Percentiles rank a stretch among this genome's conserved stretches.
Evolutionary conservation across 108 stramenopile species (phyloP).

Genomic region (Stephanodiscus triporus): DNA sequence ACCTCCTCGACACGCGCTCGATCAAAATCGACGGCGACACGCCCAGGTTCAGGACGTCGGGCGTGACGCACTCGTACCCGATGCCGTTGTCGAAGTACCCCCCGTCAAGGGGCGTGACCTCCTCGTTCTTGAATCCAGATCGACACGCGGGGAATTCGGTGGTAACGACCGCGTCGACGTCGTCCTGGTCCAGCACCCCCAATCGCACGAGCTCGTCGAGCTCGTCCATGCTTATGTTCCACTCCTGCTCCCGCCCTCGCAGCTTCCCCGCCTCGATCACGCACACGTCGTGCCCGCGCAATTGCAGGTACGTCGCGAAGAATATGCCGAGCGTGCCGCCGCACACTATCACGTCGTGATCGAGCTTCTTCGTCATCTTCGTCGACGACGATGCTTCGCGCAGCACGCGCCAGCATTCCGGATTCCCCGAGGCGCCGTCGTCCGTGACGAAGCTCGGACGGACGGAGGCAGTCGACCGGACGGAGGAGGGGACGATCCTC

Average conservation of each 20-base stretch:
- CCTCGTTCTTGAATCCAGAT: slow-evolving; percentile 70
- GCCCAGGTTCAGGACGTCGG: slow-evolving; percentile 82
- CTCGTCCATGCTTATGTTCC: slow-evolving; percentile 93
- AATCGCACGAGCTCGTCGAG: slow-evolving; percentile 75
- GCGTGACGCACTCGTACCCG: slow-evolving; percentile 77
- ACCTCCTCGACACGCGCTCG: slow-evolving; percentile 61
- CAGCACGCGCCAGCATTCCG: slow-evolving; percentile 71
- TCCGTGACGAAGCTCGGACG: slow-evolving; percentile 69
- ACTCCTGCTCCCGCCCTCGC: slow-evolving; percentile 90
- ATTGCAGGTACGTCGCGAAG: slow-evolving; percentile 82
- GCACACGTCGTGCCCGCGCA: slow-evolving; percentile 68
- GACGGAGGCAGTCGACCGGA: no score
- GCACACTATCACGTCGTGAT: slow-evolving; percentile 87
- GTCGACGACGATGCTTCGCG: slow-evolving; percentile 1
- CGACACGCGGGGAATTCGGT: slow-evolving; percentile 84
- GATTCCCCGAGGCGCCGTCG: slow-evolving; percentile 71
- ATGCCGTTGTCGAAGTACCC: slow-evolving; percentile 80
- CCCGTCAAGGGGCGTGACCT: slow-evolving; percentile 66
- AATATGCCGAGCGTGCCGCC: slow-evolving; percentile 95
- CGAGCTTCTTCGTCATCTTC: slow-evolving; percentile 38
- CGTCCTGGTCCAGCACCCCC: slow-evolving; percentile 78
- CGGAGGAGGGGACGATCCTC: no score
- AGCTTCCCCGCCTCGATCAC: slow-evolving; percentile 87
- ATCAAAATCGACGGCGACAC: slow-evolving; percentile 69
- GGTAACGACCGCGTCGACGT: slow-evolving; percentile 74